Base-by-base conservation (phyloP, 192 early-diverging fungal species). In the Entomortierella chlamydospora region DNA sequence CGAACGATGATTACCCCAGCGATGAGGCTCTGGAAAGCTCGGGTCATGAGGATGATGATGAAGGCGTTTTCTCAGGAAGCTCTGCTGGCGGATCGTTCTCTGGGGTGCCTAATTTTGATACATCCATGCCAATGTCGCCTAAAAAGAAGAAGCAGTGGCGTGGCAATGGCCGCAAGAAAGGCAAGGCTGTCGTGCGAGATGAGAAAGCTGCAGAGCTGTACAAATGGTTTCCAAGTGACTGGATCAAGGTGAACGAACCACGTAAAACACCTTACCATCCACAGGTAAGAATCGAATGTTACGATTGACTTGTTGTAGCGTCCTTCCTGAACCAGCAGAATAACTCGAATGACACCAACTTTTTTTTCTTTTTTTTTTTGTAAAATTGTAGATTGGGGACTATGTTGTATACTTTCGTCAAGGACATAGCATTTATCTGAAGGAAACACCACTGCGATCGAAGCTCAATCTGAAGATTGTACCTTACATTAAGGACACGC, bases 321-420 rank as follows among this genome's bases (percentile, higher is more conserved):
- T n/a, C n/a, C n/a, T n/a, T n/a, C n/a, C n/a, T n/a, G n/a, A n/a
- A n/a, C n/a, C n/a, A n/a, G n/a, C n/a, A n/a, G n/a, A n/a, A n/a
- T n/a, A n/a, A n/a, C n/a, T n/a, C n/a, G n/a, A n/a, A n/a, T n/a
- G n/a, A n/a, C n/a, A n/a, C n/a, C n/a, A n/a, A n/a, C n/a, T n/a
- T n/a, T n/a, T n/a, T n/a, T n/a, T n/a, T n/a, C n/a, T n/a, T n/a
- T n/a, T n/a, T n/a, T n/a, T n/a, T n/a, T n/a, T n/a, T n/a, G 2
- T 20, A 51, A 18, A 25, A 0, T 20, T 8, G 54, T 64, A 78
- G 76, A 60, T 79, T 25, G 76, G 76, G 63, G 76, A 79, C 26
- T 87, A 83, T 53, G 65, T 77, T 13, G 57, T 73, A 1, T 67
- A 74, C 47, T 79, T 87, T 9, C 65, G 47, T 13, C 82, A 89